A percentile compares a stretch with the other conserved stretches of the same genome.
Conservation (phyloP, 352 stramenopile species). For the Globisporangium iwayamae region DNA sequence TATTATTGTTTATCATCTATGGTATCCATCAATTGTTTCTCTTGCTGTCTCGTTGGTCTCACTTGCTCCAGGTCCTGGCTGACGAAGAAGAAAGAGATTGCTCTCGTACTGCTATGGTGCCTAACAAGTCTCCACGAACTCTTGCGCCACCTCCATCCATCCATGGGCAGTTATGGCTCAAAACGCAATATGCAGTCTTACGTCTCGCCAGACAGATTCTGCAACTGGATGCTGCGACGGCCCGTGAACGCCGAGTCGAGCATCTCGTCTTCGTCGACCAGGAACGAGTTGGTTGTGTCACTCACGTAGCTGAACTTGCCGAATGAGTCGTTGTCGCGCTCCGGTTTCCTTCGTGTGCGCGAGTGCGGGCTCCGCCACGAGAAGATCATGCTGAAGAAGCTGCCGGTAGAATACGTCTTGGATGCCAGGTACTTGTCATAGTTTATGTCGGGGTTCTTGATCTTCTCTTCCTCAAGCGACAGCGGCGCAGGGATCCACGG, state of each 20-base stretch:
- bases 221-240: conserved; percentile 75
- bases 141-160: background rate
- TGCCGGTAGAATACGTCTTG: conserved; percentile 72
- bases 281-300: conserved; percentile 85
- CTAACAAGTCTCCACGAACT: background rate
- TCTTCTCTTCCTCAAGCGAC: conserved; percentile 67
- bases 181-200: conserved; percentile 21
- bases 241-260: conserved; percentile 81
- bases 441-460: conserved; percentile 81
- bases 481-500: conserved; percentile 70
- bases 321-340: conserved; percentile 70
- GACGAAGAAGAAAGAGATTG: background rate
- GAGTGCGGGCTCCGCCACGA: conserved; percentile 64
- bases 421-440: conserved; percentile 84
- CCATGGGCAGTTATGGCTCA: background rate
- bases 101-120: conserved; percentile 6
- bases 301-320: conserved; percentile 89
- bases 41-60: background rate
- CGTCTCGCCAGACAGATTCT: conserved; percentile 73
- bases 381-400: conserved; percentile 84
- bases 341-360: conserved; percentile 41
- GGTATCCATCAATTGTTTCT: conserved; percentile 10
- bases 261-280: conserved; percentile 89
- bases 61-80: background rate
- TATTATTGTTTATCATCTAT: conserved; percentile 18